These are phyloP conservation scores for Penicillium palitans DNA, from an alignment of 2,329 filamentous ascomycete genomes.

Conservation along the genomic window DNA sequence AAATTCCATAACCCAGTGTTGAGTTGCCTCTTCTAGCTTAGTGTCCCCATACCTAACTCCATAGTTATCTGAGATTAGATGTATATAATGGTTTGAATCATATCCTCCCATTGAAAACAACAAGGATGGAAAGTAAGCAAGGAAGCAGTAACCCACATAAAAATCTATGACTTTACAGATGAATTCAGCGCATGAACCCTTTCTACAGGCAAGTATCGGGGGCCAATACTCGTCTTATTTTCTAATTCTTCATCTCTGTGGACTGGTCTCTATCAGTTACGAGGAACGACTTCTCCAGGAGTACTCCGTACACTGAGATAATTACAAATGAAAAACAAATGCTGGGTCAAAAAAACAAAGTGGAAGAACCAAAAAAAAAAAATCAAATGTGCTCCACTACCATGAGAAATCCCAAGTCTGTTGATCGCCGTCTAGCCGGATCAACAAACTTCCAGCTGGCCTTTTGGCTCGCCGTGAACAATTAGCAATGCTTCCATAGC, in stretches of 20 bases:
- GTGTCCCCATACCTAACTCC: too few relatives aligned
- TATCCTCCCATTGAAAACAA: too few relatives aligned
- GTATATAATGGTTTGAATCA: too few relatives aligned
- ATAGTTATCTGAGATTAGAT: too few relatives aligned
- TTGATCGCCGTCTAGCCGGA: neutral
- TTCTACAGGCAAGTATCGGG: neutral
- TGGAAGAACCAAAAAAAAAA: neutral
- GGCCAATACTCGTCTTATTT: neutral
- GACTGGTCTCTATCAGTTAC: neutral
- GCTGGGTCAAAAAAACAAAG: neutral
- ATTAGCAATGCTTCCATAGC: neutral
- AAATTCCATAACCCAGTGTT: too few relatives aligned
- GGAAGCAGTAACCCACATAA: too few relatives aligned
- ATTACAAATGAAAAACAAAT: neutral
- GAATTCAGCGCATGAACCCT: too few relatives aligned
- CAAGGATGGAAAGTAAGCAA: too few relatives aligned
- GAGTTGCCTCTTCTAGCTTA: too few relatives aligned
- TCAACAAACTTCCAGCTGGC: neutral
- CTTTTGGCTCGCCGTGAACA: neutral
- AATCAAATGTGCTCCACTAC: neutral
- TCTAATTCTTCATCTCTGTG: neutral
- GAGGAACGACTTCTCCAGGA: neutral
- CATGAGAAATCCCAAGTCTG: neutral
- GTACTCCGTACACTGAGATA: neutral
- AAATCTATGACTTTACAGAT: too few relatives aligned